phyloP scores from a whole-genome alignment of 176 grass and related monocot genomes.

The Coix lacrymajobi region DNA sequence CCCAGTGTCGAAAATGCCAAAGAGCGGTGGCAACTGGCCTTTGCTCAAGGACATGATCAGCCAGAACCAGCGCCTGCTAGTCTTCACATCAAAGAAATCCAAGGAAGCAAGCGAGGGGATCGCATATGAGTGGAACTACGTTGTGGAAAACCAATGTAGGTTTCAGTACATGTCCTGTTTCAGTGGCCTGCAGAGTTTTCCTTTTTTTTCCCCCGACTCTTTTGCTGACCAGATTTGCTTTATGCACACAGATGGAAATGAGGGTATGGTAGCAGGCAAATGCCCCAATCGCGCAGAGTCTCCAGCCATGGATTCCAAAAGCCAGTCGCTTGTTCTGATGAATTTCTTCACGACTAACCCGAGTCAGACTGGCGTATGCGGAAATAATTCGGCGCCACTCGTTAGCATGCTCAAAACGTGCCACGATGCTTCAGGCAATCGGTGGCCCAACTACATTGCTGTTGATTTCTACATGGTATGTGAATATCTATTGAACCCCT shows the following conservation, averaged over 20 bases:
- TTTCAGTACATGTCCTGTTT: background rate
- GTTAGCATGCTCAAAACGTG: slow-evolving; percentile 80
- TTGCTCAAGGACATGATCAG: slow-evolving; percentile 83
- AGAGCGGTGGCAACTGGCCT: slow-evolving; percentile 82
- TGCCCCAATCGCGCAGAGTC: slow-evolving; percentile 75
- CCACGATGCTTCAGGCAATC: slow-evolving; percentile 60
- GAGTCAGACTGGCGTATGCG: slow-evolving; percentile 27
- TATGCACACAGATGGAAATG: slow-evolving; percentile 53
- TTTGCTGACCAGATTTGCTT: background rate
- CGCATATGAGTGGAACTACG: slow-evolving; percentile 75
- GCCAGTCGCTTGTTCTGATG: slow-evolving; percentile 89
- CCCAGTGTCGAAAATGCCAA: slow-evolving; percentile 70
- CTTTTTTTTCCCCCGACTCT: background rate
- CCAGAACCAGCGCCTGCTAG: slow-evolving; percentile 63
- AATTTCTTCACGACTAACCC: slow-evolving; percentile 74
- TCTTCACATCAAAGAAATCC: slow-evolving; percentile 85
- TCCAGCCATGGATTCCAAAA: slow-evolving; percentile 59
- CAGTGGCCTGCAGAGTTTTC: background rate
- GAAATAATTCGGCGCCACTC: slow-evolving; percentile 69
- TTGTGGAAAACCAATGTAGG: slow-evolving; percentile 87
- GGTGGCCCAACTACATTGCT: slow-evolving; percentile 95
- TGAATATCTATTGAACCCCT: background rate
- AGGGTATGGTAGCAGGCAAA: slow-evolving; percentile 55
- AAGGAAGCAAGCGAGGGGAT: slow-evolving; percentile 80
- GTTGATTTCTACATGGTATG: slow-evolving; percentile 95